These are phyloP conservation scores for Acanthamoeba comandoni DNA, from an alignment of 208 protist species.

Conservation along the genomic window DNA sequence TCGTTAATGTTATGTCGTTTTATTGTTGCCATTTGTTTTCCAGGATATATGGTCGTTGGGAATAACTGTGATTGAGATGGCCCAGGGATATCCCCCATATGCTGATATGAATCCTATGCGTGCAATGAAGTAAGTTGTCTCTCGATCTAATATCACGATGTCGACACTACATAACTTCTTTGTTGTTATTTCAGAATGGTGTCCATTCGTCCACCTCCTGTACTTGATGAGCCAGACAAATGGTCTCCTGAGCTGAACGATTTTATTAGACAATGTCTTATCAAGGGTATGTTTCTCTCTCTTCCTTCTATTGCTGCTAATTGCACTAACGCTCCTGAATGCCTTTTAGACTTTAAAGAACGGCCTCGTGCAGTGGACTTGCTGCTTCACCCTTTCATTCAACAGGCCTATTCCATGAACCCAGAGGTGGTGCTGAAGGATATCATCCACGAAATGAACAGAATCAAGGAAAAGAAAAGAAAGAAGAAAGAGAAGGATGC, in stretches of 20 bases:
- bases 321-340: too few relatives aligned
- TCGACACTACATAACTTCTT: too few relatives aligned
- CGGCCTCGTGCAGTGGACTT: conserved; percentile 27
- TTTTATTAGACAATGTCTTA: conserved; percentile 33
- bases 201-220: conserved; percentile 7
- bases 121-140: conserved; percentile 25
- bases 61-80: conserved; percentile 71
- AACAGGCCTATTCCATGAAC: conserved; percentile 46
- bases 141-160: background rate
- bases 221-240: conserved; percentile 11
- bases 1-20: background rate
- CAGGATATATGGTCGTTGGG: conserved; percentile 72
- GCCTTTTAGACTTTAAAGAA: conserved; percentile 21
- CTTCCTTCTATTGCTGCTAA: too few relatives aligned
- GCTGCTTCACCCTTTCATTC: conserved; percentile 54
- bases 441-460: background rate
- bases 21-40: background rate
- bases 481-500: too few relatives aligned
- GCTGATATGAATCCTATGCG: conserved; percentile 46
- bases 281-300: conserved; percentile 42
- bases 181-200: conserved; percentile 15
- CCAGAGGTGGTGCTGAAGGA: conserved; percentile 33
- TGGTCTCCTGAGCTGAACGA: conserved; percentile 47
- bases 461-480: too few relatives aligned
- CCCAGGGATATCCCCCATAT: background rate